Conservation (phyloP, 768 basidiomycete genomes). For the Hygrophorus russula region DNA sequence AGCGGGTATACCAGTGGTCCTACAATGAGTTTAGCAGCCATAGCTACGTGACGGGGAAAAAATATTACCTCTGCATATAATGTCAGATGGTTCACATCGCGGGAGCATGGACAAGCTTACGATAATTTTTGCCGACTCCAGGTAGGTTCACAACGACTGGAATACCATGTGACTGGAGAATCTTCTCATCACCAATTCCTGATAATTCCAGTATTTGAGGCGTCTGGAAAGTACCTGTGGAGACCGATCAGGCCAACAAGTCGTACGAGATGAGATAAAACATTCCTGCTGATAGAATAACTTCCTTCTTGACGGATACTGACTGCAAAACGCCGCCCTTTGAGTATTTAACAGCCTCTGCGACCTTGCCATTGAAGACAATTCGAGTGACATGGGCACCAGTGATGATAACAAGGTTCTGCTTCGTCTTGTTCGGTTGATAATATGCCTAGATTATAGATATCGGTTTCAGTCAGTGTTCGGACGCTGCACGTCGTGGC, state of each 20-base stretch:
- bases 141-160: constrained; percentile 1
- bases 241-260: not conserved
- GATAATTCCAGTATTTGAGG: constrained; percentile 3
- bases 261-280: not conserved
- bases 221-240: not conserved
- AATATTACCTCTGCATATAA: not conserved
- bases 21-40: too few relatives aligned
- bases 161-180: not conserved
- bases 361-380: constrained; percentile 8
- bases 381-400: not conserved
- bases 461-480: too few relatives aligned
- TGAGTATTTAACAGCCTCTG: constrained; percentile 34
- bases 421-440: too few relatives aligned
- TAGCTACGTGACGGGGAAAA: not conserved
- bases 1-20: too few relatives aligned
- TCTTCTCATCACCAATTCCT: constrained; percentile 2
- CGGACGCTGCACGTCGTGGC: not conserved
- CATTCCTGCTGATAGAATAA: not conserved
- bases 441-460: too few relatives aligned
- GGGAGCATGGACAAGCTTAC: not conserved
- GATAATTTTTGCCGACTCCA: constrained; percentile 4
- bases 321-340: constrained; percentile 34
- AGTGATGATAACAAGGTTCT: not conserved
- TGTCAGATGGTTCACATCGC: not conserved
- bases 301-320: constrained; percentile 1